A percentile compares a stretch with the other conserved stretches of the same genome.
phyloP scores from a whole-genome alignment of 441 rosid genomes.

The Arabidopsis hybrid region DNA sequence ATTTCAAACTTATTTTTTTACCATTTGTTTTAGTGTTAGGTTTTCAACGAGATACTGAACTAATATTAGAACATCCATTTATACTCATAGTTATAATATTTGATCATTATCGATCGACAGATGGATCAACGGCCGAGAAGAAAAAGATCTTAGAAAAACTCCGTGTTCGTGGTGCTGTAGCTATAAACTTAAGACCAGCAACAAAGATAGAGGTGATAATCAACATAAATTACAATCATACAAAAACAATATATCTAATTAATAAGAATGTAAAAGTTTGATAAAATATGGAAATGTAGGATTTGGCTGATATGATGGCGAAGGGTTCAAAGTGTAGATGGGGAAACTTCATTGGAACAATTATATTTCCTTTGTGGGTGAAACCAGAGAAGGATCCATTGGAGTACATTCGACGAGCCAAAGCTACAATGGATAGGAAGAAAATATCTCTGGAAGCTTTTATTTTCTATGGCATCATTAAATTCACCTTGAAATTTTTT shows the following conservation, averaged over 20 bases:
- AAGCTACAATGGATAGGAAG: constrained; percentile 62
- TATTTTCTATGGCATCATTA: constrained; percentile 20
- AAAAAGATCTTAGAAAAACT: constrained; percentile 29
- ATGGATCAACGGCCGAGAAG: constrained; percentile 6
- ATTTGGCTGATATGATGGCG: constrained; percentile 66
- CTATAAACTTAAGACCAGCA: constrained; percentile 61
- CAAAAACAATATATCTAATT: not conserved
- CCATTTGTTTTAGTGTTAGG: too few species aligned
- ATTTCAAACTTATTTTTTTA: not conserved
- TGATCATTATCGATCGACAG: not conserved
- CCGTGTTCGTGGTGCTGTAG: constrained; percentile 63
- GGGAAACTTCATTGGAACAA: constrained; percentile 70
- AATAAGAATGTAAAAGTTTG: not conserved
- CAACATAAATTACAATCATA: not conserved
- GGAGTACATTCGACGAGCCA: constrained; percentile 62
- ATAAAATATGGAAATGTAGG: constrained; percentile 42
- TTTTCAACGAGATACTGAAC: too few species aligned
- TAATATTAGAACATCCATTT: too few species aligned
- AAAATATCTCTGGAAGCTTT: constrained; percentile 67
- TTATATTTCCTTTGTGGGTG: constrained; percentile 64
- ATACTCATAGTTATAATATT: not conserved
- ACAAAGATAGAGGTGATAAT: constrained; percentile 67
- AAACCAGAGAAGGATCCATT: constrained; percentile 59
- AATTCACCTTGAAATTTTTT: constrained; percentile 16
- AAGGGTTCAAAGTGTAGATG: constrained; percentile 44